phyloP scores from a whole-genome alignment of 306 rosid species.

The Canavalia ensiformis region DNA sequence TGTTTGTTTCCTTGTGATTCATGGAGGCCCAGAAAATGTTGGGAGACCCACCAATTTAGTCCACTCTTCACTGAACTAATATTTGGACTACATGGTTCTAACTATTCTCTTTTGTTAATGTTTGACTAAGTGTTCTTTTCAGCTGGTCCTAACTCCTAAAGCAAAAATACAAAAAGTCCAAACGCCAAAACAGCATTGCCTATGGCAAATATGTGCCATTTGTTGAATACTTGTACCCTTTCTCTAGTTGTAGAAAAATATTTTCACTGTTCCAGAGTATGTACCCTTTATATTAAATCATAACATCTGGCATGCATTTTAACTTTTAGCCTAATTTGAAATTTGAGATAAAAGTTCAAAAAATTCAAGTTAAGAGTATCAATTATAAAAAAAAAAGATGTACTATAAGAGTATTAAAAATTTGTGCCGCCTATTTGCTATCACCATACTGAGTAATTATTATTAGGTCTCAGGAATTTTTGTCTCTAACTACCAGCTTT shows the following conservation, averaged over 20 bases:
- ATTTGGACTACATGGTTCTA: neutral
- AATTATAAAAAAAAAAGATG: neutral
- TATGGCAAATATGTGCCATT: neutral
- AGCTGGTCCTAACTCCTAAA: neutral
- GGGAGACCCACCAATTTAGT: neutral
- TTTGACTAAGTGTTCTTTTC: neutral
- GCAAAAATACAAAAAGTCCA: neutral
- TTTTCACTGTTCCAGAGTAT: neutral
- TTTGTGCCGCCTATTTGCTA: neutral
- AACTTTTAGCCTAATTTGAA: neutral
- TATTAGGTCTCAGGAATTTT: neutral
- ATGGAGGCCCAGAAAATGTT: neutral
- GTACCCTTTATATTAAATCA: too few species aligned
- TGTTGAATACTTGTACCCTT: neutral
- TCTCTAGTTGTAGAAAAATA: neutral
- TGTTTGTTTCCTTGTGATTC: neutral
- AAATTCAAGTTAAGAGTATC: too few species aligned
- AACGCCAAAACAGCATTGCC: neutral
- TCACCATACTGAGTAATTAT: slow-evolving; percentile 1
- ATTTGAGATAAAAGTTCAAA: too few species aligned
- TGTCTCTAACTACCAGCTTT: slow-evolving; percentile 15
- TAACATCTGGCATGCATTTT: too few species aligned
- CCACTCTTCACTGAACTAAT: neutral
- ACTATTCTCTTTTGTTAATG: neutral
- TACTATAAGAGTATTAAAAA: neutral